Percentiles rank a stretch among this genome's conserved stretches.
phyloP scores from a whole-genome alignment of 371 early-diverging fungal genomes.

The Mortierella sp. region DNA sequence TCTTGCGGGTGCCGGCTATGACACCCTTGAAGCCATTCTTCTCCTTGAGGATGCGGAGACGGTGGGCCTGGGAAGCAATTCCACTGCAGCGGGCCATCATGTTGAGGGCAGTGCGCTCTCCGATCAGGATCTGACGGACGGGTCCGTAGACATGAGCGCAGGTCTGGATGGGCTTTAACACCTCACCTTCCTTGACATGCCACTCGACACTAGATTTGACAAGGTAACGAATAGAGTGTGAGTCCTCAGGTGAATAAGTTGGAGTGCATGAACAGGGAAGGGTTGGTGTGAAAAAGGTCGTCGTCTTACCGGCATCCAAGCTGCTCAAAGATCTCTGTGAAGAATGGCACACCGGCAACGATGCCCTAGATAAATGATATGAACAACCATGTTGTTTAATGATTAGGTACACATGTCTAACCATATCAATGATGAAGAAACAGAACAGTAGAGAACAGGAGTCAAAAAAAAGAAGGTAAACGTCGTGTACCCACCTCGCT shows the following conservation, averaged over 20 bases:
- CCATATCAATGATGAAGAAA: not conserved
- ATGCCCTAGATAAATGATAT: slow-evolving; percentile 71
- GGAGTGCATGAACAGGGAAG: not conserved
- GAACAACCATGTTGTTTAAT: not conserved
- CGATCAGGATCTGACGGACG: slow-evolving; percentile 90
- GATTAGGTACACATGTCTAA: not conserved
- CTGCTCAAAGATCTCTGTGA: slow-evolving; percentile 94
- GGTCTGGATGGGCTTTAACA: slow-evolving; percentile 78
- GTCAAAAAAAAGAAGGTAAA: not conserved
- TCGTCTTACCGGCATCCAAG: slow-evolving; percentile 85
- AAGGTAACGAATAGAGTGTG: not conserved
- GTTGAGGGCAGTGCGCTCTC: slow-evolving; percentile 96
- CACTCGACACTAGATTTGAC: slow-evolving; percentile 82
- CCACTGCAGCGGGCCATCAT: slow-evolving; percentile 95
- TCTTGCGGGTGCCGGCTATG: slow-evolving; percentile 97
- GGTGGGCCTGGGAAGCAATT: slow-evolving; percentile 89
- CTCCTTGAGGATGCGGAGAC: slow-evolving; percentile 79
- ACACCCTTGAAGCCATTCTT: slow-evolving; percentile 85
- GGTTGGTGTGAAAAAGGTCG: not conserved
- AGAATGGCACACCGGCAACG: slow-evolving; percentile 96
- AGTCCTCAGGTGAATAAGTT: slow-evolving; percentile 1
- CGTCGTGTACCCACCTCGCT: slow-evolving; percentile 65
- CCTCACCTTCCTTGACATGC: slow-evolving; percentile 85
- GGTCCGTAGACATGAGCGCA: slow-evolving; percentile 90
- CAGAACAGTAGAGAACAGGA: not conserved